These are phyloP conservation scores for Alternaria atra DNA, from an alignment of 2,329 filamentous ascomycete genomes.

Conservation along the genomic window DNA sequence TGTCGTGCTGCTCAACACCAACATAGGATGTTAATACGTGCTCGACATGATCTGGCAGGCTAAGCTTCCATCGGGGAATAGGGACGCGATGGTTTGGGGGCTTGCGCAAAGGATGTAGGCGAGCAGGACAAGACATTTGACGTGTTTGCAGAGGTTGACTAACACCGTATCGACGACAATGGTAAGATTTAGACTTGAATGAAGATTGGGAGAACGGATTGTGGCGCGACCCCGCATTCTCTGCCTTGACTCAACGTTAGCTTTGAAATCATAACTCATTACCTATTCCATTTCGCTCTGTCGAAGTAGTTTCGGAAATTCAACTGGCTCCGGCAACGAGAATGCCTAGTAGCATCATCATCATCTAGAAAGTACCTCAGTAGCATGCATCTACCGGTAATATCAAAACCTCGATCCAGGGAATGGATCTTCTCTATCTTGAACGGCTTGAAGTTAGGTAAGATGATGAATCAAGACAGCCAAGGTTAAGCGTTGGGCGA, in stretches of 20 bases:
- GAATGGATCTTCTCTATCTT: not conserved
- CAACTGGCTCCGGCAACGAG: not conserved
- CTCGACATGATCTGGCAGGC: constrained; percentile 29
- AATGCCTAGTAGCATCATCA: not conserved
- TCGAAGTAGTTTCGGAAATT: not conserved
- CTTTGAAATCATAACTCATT: not conserved
- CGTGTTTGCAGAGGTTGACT: not conserved
- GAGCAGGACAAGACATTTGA: constrained; percentile 26
- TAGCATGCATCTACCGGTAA: not conserved
- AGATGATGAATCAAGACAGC: not conserved
- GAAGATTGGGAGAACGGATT: not conserved
- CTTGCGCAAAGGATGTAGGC: constrained; percentile 43
- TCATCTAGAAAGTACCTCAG: not conserved
- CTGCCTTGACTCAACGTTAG: not conserved
- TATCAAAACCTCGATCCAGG: not conserved
- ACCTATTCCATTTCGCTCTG: not conserved
- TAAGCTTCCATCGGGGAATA: constrained; percentile 44
- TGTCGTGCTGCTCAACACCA: constrained; percentile 40
- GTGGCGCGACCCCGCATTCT: not conserved
- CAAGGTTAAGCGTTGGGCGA: not conserved
- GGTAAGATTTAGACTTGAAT: not conserved
- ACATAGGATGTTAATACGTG: constrained; percentile 45
- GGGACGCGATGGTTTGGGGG: constrained; percentile 45
- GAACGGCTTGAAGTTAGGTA: not conserved
- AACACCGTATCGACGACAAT: not conserved